These are phyloP conservation scores for Apostasia shenzhenica DNA, from an alignment of 106 monocot species.

Conservation along the genomic window DNA sequence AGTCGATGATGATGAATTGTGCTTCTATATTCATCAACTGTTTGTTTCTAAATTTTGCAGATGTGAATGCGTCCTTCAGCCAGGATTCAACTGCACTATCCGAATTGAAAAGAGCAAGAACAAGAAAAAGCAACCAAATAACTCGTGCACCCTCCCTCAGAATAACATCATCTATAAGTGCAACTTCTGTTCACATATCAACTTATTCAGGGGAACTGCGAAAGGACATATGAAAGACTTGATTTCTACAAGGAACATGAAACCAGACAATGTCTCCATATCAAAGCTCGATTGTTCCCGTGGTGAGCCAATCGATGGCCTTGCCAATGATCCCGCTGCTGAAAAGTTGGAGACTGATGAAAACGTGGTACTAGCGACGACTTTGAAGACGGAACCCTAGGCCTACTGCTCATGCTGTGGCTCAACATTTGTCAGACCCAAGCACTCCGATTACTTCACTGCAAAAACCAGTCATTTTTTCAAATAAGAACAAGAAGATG, in stretches of 20 bases:
- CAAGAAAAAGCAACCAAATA: slow-evolving; percentile 19
- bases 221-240: slow-evolving; percentile 30
- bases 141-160: slow-evolving; percentile 7
- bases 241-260: slow-evolving; percentile 11
- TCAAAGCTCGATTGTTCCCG: neutral
- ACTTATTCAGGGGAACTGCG: slow-evolving; percentile 33
- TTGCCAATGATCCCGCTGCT: neutral
- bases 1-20: no score
- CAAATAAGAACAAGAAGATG: slow-evolving; percentile 15
- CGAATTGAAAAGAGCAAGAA: slow-evolving; percentile 34
- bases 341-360: neutral
- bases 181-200: slow-evolving; percentile 43
- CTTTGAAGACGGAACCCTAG: neutral
- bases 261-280: neutral
- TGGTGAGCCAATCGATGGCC: neutral
- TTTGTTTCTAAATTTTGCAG: slow-evolving; percentile 10
- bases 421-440: neutral
- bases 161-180: slow-evolving; percentile 44
- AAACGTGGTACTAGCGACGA: neutral
- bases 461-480: neutral
- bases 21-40: no score
- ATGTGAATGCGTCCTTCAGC: slow-evolving; percentile 52
- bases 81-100: slow-evolving; percentile 55
- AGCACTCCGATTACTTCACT: slow-evolving; percentile 9
- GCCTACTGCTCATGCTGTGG: neutral